phyloP scores from a whole-genome alignment of 1,284 basidiomycete species.

The Austropuccinia psidii region DNA sequence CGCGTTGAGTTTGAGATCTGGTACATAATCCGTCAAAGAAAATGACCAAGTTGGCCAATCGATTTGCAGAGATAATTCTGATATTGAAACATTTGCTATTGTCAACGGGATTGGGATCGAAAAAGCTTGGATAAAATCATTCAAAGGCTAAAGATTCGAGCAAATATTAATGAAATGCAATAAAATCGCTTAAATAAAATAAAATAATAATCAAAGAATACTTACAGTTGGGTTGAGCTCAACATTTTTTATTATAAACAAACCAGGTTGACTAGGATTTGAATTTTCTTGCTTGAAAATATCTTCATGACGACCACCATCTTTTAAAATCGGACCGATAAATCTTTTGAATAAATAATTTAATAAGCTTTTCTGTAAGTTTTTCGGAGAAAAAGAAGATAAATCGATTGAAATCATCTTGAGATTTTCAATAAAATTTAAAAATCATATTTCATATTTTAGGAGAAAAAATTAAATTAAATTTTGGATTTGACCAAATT shows the following conservation, averaged over 20 bases:
- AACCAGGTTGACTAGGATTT: slow-evolving; percentile 1
- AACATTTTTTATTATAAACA: slow-evolving; percentile 23
- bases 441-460: no score
- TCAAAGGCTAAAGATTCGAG: no score
- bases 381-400: slow-evolving; percentile 22
- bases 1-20: slow-evolving; percentile 13
- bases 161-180: no score
- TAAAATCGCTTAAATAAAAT: no score
- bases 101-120: not conserved
- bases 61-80: slow-evolving; percentile 24
- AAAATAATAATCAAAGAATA: no score
- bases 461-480: no score
- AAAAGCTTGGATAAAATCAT: no score
- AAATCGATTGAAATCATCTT: slow-evolving; percentile 31
- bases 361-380: slow-evolving; percentile 25
- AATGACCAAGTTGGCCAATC: slow-evolving; percentile 36
- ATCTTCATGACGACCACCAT: slow-evolving; percentile 21
- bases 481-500: no score
- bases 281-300: slow-evolving; percentile 4
- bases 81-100: not conserved
- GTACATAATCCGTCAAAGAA: slow-evolving; percentile 27
- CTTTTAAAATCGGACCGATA: slow-evolving; percentile 27
- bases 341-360: slow-evolving; percentile 31
- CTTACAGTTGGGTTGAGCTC: slow-evolving; percentile 13
- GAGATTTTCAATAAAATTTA: no score